Percentiles rank a stretch among this genome's conserved stretches.
Evolutionary conservation across 768 basidiomycete genomes (phyloP).

Genomic region (Zangia roseola): DNA sequence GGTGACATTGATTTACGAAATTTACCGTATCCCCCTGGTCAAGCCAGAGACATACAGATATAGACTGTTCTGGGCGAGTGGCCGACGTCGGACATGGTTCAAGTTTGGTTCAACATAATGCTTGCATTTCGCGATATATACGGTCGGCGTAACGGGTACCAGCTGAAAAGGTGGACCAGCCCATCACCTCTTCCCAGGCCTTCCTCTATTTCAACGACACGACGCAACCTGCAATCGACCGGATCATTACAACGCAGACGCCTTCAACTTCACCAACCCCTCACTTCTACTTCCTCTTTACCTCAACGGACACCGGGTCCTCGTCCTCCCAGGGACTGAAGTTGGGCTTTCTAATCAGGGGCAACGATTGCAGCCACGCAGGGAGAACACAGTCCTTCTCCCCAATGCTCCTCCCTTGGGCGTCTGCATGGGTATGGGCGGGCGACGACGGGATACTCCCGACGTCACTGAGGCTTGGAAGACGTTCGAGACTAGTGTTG

Average conservation of each 20-base stretch:
- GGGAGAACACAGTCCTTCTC: conserved; percentile 42
- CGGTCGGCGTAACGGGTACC: conserved; percentile 21
- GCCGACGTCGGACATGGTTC: conserved; percentile 2
- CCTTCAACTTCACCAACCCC: background rate
- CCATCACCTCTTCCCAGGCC: conserved; percentile 13
- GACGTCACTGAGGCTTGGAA: conserved; percentile 77
- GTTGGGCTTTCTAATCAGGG: conserved; percentile 63
- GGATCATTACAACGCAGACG: conserved; percentile 7
- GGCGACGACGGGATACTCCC: conserved; percentile 73
- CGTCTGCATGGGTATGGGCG: conserved; percentile 45
- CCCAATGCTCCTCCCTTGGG: conserved; percentile 17
- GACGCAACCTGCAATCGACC: conserved; percentile 13
- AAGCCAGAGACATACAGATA: background rate
- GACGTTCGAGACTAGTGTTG: conserved; percentile 72
- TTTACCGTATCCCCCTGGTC: background rate
- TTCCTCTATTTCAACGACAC: conserved; percentile 14
- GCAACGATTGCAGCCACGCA: conserved; percentile 69
- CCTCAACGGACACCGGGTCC: conserved; percentile 34
- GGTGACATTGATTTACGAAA: conserved; percentile 1
- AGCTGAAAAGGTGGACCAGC: conserved; percentile 25
- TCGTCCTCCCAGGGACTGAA: conserved; percentile 87
- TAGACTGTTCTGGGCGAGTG: conserved; percentile 3
- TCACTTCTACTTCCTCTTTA: conserved; percentile 23
- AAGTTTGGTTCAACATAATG: conserved; percentile 24
- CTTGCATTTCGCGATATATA: conserved; percentile 33